Conservation (phyloP, 108 stramenopile species). For the Schizochytrium sp. region DNA sequence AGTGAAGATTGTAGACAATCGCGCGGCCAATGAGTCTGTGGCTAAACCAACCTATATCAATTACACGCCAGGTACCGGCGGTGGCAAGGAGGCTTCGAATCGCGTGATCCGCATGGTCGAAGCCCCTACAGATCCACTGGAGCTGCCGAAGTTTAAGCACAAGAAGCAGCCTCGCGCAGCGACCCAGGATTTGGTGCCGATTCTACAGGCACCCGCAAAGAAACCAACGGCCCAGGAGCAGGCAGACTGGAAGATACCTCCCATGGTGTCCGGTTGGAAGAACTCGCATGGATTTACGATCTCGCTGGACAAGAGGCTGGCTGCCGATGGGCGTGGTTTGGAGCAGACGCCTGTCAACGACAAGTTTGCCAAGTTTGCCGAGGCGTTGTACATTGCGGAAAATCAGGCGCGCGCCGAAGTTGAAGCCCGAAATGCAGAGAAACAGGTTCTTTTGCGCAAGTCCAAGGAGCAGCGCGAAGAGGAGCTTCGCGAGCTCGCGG, state of each 20-base stretch:
- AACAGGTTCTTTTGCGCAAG: conserved; percentile 68
- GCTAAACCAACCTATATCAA: conserved; percentile 74
- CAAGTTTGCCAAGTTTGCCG: conserved; percentile 83
- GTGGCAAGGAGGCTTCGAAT: conserved; percentile 62
- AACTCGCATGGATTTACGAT: conserved; percentile 94
- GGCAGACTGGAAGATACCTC: conserved; percentile 91
- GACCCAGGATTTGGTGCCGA: conserved; percentile 50
- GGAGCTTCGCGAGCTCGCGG: conserved; percentile 80
- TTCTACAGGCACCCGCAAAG: conserved; percentile 53
- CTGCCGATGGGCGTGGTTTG: conserved; percentile 90
- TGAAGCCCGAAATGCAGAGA: conserved; percentile 72
- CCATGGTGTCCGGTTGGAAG: conserved; percentile 97
- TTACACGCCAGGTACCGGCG: conserved; percentile 81
- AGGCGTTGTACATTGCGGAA: conserved; percentile 90
- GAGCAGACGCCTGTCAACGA: conserved; percentile 83
- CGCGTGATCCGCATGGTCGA: conserved; percentile 96
- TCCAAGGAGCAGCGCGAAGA: conserved; percentile 81
- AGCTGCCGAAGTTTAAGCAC: conserved; percentile 96
- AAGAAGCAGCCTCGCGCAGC: conserved; percentile 65
- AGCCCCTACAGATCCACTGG: conserved; percentile 94
- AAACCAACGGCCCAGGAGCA: conserved; percentile 54
- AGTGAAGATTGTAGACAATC: conserved; percentile 49
- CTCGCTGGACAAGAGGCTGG: conserved; percentile 94
- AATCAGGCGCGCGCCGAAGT: conserved; percentile 88
- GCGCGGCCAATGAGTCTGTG: conserved; percentile 22